Evolutionary conservation across 2,329 filamentous ascomycete species (phyloP), one percentile per base, ranked within the genome.

Genomic region (Aspergillus ruber): DNA sequence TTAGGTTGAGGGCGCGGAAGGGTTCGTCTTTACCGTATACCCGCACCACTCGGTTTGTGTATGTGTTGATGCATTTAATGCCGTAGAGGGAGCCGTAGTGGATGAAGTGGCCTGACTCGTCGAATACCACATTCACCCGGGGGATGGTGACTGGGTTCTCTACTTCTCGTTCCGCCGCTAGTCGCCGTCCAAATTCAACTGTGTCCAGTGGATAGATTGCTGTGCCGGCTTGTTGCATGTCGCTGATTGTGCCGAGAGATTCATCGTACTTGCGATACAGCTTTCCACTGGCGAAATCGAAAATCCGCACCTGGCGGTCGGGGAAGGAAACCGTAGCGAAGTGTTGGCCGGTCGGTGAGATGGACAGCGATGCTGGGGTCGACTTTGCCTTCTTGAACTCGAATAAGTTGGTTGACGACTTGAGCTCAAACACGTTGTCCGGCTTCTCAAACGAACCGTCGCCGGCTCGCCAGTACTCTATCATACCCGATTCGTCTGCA

Each of bases 321-420:
- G 93, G 94, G 57, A 96, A 84, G 0, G 93, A 98, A 57, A 93
- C 84, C 0, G 89, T 86, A 1, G 86, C 89, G 62, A 98, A 93
- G 50, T 90, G 87, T 48, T 86, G 81, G 4, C 91, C 90, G 0
- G 85, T 85, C 0, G 90, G 90, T 0, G 93, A 96, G 42, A 98
- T 80, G 0, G 86, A 88, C 43, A 98, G 75, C 9, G 87, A 88
- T 3, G 84, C 82, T 0, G 91, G 90, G 0, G 85, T 80, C 0
- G 90, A 87, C 67, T 95, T 97, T 44, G 88, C 81, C 70, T 96
- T 97, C 63, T 95, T 97, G 74, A 98, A 97, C 45, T 95, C 91
- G 62, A 97, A 98, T 1, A 98, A 77, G 60, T 88, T 93, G 2
- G 93, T 98, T 1, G 87, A 85, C 63, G 89, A 95, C 71, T 98